A percentile compares a stretch with the other conserved stretches of the same genome.
Conservation (phyloP, 495 filamentous ascomycete genomes). For the Daldinia concentrica region DNA sequence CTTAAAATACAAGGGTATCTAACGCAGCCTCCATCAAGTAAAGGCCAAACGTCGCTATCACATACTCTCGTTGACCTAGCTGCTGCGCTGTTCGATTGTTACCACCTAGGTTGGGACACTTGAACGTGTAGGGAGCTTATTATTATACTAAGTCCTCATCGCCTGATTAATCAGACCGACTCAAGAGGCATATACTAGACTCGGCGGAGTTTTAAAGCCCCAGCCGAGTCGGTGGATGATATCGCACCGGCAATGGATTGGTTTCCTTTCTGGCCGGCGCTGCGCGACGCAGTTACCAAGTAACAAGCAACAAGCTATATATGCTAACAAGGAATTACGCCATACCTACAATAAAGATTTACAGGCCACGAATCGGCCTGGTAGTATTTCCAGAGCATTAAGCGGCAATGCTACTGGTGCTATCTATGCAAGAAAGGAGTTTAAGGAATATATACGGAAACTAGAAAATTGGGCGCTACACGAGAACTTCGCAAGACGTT, state of each 20-base stretch:
- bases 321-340: slow-evolving; percentile 48
- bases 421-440: slow-evolving; percentile 22
- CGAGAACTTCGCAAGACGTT: background rate
- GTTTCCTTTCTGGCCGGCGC: slow-evolving; percentile 45
- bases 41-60: too few species aligned
- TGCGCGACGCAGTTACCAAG: slow-evolving; percentile 46
- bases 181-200: slow-evolving; percentile 27
- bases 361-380: slow-evolving; percentile 31
- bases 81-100: too few species aligned
- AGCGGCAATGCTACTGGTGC: slow-evolving; percentile 14
- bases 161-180: slow-evolving; percentile 48
- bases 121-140: slow-evolving; percentile 15
- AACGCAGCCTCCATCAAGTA: too few species aligned
- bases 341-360: slow-evolving; percentile 41
- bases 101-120: too few species aligned
- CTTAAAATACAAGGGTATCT: too few species aligned
- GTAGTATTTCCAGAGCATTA: slow-evolving; percentile 14
- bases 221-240: slow-evolving; percentile 35
- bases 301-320: slow-evolving; percentile 42
- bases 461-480: slow-evolving; percentile 11
- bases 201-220: slow-evolving; percentile 43
- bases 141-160: slow-evolving; percentile 31
- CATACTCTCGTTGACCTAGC: too few species aligned
- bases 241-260: slow-evolving; percentile 48
- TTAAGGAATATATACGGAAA: slow-evolving; percentile 20